These are phyloP conservation scores for Arachnomyces sp. DNA, from an alignment of 2,329 filamentous ascomycete species.

Conservation along the genomic window DNA sequence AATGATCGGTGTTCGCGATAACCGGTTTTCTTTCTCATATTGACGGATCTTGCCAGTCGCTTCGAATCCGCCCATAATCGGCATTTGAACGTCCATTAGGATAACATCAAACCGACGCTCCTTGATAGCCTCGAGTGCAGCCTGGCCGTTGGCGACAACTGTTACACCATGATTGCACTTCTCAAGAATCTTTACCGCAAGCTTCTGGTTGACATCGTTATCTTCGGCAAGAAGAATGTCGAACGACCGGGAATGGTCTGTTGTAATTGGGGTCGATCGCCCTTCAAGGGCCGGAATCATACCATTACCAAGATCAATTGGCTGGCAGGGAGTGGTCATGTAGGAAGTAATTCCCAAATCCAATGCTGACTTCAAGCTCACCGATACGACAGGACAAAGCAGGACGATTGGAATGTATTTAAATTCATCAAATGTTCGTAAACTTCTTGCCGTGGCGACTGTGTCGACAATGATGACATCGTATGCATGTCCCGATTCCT, in stretches of 20 bases:
- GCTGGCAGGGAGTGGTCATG: constrained; percentile 92
- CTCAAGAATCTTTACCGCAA: constrained; percentile 93
- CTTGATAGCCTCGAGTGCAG: constrained; percentile 88
- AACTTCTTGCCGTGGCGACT: constrained; percentile 75
- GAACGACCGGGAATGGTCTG: constrained; percentile 91
- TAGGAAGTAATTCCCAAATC: constrained; percentile 97
- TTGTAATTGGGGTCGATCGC: constrained; percentile 79
- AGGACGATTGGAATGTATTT: constrained; percentile 97
- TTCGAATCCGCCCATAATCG: constrained; percentile 99
- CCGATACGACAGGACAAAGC: constrained; percentile 78
- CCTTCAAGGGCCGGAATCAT: constrained; percentile 95
- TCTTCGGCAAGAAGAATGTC: constrained; percentile 94
- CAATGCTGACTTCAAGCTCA: constrained; percentile 85
- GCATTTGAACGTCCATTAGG: constrained; percentile 99
- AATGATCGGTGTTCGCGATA: constrained; percentile 86
- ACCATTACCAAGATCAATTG: constrained; percentile 90
- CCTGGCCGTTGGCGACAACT: constrained; percentile 89
- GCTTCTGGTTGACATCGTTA: constrained; percentile 91
- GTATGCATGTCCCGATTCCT: constrained; percentile 56
- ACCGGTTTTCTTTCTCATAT: constrained; percentile 74
- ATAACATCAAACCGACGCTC: constrained; percentile 91
- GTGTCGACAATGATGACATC: constrained; percentile 96
- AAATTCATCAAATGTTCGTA: constrained; percentile 86
- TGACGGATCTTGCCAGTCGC: constrained; percentile 94
- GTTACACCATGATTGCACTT: constrained; percentile 69